Base-by-base conservation (phyloP, 768 basidiomycete species). In the Hygrophorus russula region DNA sequence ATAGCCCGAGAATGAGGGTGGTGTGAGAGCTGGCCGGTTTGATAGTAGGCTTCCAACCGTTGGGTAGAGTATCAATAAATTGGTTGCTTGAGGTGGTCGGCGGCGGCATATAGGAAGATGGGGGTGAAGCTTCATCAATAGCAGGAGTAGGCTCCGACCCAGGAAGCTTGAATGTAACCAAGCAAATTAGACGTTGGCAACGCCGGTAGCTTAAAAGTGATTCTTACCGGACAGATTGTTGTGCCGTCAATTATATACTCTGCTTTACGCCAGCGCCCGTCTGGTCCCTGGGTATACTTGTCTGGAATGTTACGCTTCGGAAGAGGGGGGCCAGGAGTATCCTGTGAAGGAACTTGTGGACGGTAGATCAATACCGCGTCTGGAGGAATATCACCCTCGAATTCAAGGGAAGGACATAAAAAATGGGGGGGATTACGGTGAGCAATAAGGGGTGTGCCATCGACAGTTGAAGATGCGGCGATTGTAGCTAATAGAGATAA, bases 201-300 rank as follows among this genome's bases (percentile, higher is more conserved):
- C 37, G 14, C 12, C 20, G 17, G 2, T 15, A 31, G 8, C 29
- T 39, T 18, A 48, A 33, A 35, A 35, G 27, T 14, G 43, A 13
- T 12, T 14, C 76, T 64, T 52, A 75, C 75, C n/a, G 62, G 47
- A 54, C 80, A 73, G 31, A 80, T 65, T 11, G 78, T 74, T n/a
- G 77, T 78, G n/a, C 84, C 83, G 51, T 79, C 83, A 31, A 84
- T 60, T 10, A 77, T 73, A 62, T 79, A 85, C 7, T 65, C 61
- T 2, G 71, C 65, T 55, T 67, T 74, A 34, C 70, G 68, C 81
- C 81, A 84, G 42, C 63, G 51, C 3, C 71, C 74, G 62, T 81
- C 78, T 9, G 58, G 30, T n/a, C 64, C 74, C 49, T 65, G 54
- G 31, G 64, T 59, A 56, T 69, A 85, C 53, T 62, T 75, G 53